Conservation (phyloP, 2,329 filamentous ascomycete species). For the Kalaharituber pfeilii region DNA sequence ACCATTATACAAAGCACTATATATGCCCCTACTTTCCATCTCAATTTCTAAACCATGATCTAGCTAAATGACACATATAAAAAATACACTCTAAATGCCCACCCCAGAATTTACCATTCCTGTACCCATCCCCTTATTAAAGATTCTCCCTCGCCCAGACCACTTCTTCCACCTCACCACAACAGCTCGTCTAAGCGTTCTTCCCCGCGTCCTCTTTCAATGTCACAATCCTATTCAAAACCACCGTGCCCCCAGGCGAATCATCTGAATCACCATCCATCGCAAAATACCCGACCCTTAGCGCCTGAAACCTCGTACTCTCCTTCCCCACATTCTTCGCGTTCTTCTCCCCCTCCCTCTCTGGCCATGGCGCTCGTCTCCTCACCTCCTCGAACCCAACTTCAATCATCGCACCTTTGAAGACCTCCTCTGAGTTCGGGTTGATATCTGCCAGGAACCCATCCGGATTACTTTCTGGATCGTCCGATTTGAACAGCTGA, state of each 20-base stretch:
- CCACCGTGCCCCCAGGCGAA: slow-evolving; percentile 44
- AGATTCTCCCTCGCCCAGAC: no score
- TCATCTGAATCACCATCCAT: slow-evolving; percentile 63
- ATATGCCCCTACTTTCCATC: no score
- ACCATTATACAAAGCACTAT: no score
- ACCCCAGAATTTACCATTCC: no score
- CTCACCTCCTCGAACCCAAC: slow-evolving; percentile 64
- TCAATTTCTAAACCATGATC: no score
- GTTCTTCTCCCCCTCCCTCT: slow-evolving; percentile 52
- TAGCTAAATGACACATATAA: no score
- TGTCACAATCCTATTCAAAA: slow-evolving; percentile 82
- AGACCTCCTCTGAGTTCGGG: slow-evolving; percentile 66
- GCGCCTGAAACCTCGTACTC: slow-evolving; percentile 74
- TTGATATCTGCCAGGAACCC: slow-evolving; percentile 76
- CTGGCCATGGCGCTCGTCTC: slow-evolving; percentile 61
- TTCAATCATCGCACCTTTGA: slow-evolving; percentile 61
- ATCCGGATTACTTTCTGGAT: slow-evolving; percentile 58
- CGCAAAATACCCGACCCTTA: slow-evolving; percentile 73
- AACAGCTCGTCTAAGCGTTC: slow-evolving; percentile 20
- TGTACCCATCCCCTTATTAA: no score
- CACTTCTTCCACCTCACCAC: neutral
- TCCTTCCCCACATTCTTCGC: slow-evolving; percentile 47
- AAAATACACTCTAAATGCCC: no score
- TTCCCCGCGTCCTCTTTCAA: slow-evolving; percentile 77
- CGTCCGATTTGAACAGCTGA: slow-evolving; percentile 68